Evolutionary conservation across 2,329 filamentous ascomycete genomes (phyloP).

Genomic region (Hymenoscyphus occultus): DNA sequence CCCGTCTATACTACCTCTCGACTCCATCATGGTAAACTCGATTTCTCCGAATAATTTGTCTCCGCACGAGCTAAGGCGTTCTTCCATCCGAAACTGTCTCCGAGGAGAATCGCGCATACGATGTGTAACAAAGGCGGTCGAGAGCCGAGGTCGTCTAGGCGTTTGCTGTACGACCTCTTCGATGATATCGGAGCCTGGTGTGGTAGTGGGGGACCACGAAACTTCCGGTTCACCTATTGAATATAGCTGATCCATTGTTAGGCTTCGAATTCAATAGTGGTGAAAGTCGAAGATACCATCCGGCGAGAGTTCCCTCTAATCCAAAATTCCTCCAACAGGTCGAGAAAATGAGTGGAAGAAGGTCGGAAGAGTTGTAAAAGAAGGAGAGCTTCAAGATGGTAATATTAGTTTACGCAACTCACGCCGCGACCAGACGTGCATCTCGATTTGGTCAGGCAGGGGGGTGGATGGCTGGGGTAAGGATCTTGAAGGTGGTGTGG

Average conservation of each 20-base stretch:
- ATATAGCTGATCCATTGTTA: slow-evolving; percentile 23
- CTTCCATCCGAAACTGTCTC: slow-evolving; percentile 21
- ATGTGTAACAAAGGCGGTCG: slow-evolving; percentile 11
- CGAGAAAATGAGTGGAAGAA: slow-evolving; percentile 9
- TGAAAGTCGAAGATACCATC: slow-evolving; percentile 13
- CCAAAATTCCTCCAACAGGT: slow-evolving; percentile 12
- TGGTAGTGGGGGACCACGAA: slow-evolving; percentile 25
- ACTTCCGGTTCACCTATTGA: slow-evolving; percentile 21
- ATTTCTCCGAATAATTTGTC: slow-evolving; percentile 22
- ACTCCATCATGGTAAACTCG: slow-evolving; percentile 23
- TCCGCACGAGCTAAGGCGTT: slow-evolving; percentile 12
- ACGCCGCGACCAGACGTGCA: slow-evolving; percentile 10
- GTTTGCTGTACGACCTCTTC: slow-evolving; percentile 27
- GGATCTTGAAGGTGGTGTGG: slow-evolving; percentile 18
- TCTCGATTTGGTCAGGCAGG: slow-evolving; percentile 21
- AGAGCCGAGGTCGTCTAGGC: slow-evolving; percentile 13
- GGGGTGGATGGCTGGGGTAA: slow-evolving; percentile 16
- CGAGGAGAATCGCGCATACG: slow-evolving; percentile 21
- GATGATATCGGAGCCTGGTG: slow-evolving; percentile 27
- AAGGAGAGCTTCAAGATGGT: slow-evolving; percentile 26
- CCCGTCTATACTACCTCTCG: slow-evolving; percentile 32
- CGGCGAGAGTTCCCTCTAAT: not conserved
- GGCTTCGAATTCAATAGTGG: slow-evolving; percentile 9
- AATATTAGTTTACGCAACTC: slow-evolving; percentile 20
- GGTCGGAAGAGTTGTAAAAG: slow-evolving; percentile 11